These are phyloP conservation scores for Tympanopsis confertula DNA, from an alignment of 2,329 filamentous ascomycete genomes.

Conservation along the genomic window DNA sequence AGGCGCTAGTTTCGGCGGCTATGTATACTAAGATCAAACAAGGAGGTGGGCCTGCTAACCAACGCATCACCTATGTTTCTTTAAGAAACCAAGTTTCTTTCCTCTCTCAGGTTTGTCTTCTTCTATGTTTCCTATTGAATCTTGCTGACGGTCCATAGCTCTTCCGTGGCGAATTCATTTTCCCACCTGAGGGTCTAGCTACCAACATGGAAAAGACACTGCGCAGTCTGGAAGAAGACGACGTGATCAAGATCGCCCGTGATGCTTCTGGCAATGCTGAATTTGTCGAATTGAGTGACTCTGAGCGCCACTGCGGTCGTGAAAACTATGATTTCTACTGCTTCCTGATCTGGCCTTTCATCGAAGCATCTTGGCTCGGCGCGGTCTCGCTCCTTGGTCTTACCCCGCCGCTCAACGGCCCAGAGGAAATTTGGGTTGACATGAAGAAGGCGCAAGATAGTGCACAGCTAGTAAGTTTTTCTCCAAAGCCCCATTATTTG, in stretches of 20 bases:
- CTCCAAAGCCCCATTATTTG: neutral
- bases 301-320: constrained; percentile 66
- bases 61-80: constrained; percentile 65
- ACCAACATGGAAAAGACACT: constrained; percentile 75
- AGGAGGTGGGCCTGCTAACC: constrained; percentile 72
- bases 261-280: constrained; percentile 42
- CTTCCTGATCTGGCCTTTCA: constrained; percentile 96
- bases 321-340: constrained; percentile 99
- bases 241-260: constrained; percentile 59
- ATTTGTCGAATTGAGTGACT: constrained; percentile 61
- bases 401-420: constrained; percentile 51
- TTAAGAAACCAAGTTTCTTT: constrained; percentile 74
- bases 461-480: constrained; percentile 58
- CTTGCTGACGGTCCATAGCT: constrained; percentile 30
- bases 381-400: constrained; percentile 80
- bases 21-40: constrained; percentile 87
- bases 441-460: constrained; percentile 67
- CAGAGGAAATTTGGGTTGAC: constrained; percentile 68
- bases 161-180: constrained; percentile 95
- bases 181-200: constrained; percentile 72
- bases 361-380: constrained; percentile 87
- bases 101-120: constrained; percentile 51
- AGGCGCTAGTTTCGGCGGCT: constrained; percentile 77
- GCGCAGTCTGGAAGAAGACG: constrained; percentile 63
- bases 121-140: neutral